phyloP scores from a whole-genome alignment of 768 basidiomycete species.

The Boletus pseudo-olivaceus region DNA sequence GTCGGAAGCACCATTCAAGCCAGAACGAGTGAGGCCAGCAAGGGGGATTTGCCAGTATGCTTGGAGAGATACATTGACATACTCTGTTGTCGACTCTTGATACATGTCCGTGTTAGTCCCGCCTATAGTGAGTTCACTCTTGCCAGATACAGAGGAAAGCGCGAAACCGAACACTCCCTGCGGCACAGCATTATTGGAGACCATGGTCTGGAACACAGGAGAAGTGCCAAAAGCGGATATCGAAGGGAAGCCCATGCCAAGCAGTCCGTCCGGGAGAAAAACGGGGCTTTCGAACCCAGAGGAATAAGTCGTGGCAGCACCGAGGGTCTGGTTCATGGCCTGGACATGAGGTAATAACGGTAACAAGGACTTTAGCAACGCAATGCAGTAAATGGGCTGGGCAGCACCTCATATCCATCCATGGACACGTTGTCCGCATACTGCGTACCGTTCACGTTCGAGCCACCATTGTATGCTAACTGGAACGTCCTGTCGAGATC shows the following conservation, averaged over 20 bases:
- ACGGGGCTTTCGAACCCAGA: conserved; percentile 20
- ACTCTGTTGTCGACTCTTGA: conserved; percentile 41
- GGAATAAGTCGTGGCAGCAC: conserved; percentile 41
- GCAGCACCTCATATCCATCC: conserved; percentile 32
- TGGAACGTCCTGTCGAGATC: conserved; percentile 26
- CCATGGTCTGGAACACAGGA: conserved; percentile 46
- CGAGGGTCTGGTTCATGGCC: conserved; percentile 41
- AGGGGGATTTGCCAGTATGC: conserved; percentile 39
- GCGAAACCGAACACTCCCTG: conserved; percentile 47
- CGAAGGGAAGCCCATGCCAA: conserved; percentile 41
- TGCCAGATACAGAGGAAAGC: conserved; percentile 36
- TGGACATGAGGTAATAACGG: conserved; percentile 5
- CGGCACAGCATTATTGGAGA: conserved; percentile 32
- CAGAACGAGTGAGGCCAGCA: conserved; percentile 27
- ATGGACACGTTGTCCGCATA: conserved; percentile 44
- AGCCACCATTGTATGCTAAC: conserved; percentile 39
- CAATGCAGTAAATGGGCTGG: conserved; percentile 11
- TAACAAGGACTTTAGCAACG: neutral
- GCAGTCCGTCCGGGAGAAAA: conserved; percentile 39
- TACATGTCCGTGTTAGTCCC: conserved; percentile 47
- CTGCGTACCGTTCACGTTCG: conserved; percentile 35
- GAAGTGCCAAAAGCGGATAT: conserved; percentile 35
- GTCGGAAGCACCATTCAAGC: conserved; percentile 16
- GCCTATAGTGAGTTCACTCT: conserved; percentile 55
- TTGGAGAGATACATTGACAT: conserved; percentile 27